phyloP scores from a whole-genome alignment of 495 filamentous ascomycete genomes.

The Trichoderma parareesei region DNA sequence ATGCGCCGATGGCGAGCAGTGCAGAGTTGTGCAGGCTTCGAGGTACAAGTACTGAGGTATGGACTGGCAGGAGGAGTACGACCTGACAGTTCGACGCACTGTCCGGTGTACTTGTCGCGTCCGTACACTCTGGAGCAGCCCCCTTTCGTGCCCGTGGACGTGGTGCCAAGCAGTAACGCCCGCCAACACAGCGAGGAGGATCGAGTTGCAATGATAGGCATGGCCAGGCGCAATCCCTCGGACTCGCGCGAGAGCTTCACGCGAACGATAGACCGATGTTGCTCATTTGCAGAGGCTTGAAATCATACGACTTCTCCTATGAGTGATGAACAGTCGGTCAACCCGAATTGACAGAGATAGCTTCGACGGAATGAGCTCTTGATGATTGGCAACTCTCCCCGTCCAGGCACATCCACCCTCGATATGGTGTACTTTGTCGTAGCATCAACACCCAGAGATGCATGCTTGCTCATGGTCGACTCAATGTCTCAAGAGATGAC shows the following conservation, averaged over 20 bases:
- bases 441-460: no score
- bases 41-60: not conserved
- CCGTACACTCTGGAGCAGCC: not conserved
- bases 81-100: not conserved
- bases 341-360: not conserved
- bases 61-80: not conserved
- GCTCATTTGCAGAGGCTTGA: no score
- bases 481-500: no score
- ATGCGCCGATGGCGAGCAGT: conserved; percentile 1
- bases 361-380: not conserved
- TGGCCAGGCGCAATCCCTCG: not conserved
- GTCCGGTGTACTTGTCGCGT: not conserved
- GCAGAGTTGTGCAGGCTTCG: not conserved
- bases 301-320: not conserved
- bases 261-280: no score
- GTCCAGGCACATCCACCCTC: no score
- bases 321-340: not conserved
- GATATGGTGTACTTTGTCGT: no score
- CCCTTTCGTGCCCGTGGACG: not conserved
- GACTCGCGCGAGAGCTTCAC: not conserved
- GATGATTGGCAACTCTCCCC: not conserved
- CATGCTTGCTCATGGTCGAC: no score
- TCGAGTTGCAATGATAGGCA: not conserved
- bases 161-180: not conserved
- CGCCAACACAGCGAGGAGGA: not conserved